Conservation (phyloP, 495 filamentous ascomycete species). For the Aspergillus sparsus region DNA sequence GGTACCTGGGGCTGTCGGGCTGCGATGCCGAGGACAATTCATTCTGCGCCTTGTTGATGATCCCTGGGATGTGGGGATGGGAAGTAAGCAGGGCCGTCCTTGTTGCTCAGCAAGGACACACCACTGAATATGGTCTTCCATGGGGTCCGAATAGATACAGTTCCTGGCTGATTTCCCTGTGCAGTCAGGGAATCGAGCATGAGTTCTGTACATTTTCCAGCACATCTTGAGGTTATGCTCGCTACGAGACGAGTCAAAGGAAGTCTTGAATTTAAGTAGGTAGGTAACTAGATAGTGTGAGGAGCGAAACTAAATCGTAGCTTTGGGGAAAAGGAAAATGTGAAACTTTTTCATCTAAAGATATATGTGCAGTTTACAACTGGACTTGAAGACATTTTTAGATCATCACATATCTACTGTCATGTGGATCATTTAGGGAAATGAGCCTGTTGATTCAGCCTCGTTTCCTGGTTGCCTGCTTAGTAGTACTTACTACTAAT, state of each 20-base stretch:
- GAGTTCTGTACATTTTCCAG: conserved; percentile 9
- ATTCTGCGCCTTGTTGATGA: conserved; percentile 7
- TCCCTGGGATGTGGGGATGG: conserved; percentile 2
- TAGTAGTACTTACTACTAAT: no score
- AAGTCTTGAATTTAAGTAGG: no score
- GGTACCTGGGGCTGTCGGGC: background rate
- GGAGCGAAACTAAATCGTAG: no score
- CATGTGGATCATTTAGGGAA: no score
- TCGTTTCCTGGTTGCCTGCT: no score
- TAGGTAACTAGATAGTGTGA: no score
- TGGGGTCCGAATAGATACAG: conserved; percentile 2
- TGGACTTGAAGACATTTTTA: background rate
- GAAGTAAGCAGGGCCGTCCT: background rate
- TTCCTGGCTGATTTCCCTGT: background rate
- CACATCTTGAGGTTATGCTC: background rate
- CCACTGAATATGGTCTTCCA: conserved; percentile 4
- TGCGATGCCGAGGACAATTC: conserved; percentile 6
- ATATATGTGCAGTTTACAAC: no score
- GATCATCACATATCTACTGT: no score
- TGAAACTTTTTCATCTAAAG: no score
- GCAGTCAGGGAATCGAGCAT: conserved; percentile 7
- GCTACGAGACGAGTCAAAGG: no score
- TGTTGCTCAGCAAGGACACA: conserved; percentile 3
- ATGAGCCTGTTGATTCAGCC: no score
- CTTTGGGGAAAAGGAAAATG: no score